These are phyloP conservation scores for Nevesoporus exiguus DNA, from an alignment of 768 basidiomycete species.

Conservation along the genomic window DNA sequence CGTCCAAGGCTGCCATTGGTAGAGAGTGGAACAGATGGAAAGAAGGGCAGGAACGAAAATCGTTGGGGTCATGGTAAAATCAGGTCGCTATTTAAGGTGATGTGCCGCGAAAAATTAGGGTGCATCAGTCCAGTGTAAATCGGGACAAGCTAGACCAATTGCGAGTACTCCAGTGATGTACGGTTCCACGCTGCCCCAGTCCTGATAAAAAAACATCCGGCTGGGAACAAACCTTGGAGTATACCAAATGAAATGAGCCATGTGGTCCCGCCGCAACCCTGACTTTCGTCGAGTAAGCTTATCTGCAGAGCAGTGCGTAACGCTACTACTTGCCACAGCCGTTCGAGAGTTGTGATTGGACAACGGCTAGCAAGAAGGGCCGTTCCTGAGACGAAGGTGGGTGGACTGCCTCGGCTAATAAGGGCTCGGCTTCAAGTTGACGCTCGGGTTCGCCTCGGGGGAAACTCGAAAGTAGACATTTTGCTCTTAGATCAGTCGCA, in stretches of 20 bases:
- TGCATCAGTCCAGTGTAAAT: background rate
- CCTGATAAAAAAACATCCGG: background rate
- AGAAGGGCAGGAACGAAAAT: background rate
- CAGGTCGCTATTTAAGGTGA: conserved; percentile 2
- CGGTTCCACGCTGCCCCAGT: background rate
- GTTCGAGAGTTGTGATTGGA: no score
- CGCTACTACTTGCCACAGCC: no score
- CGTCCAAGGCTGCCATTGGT: conserved; percentile 25
- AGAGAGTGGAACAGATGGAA: background rate
- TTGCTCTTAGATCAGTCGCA: background rate
- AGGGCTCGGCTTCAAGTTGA: no score
- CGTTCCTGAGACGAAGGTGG: no score
- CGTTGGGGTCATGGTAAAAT: background rate
- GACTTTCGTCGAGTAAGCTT: background rate
- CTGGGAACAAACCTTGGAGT: background rate
- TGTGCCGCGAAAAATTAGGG: background rate
- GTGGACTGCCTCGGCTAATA: no score
- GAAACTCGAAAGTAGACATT: background rate
- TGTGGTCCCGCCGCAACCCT: background rate
- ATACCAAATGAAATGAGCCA: background rate
- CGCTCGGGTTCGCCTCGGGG: no score
- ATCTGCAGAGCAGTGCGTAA: no score
- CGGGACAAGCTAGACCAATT: no score
- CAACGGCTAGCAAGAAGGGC: no score
- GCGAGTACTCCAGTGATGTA: no score